A percentile compares a stretch with the other conserved stretches of the same genome.
Evolutionary conservation across 805 yeast species (phyloP).

Genomic region (Torulaspora gathmanii): DNA sequence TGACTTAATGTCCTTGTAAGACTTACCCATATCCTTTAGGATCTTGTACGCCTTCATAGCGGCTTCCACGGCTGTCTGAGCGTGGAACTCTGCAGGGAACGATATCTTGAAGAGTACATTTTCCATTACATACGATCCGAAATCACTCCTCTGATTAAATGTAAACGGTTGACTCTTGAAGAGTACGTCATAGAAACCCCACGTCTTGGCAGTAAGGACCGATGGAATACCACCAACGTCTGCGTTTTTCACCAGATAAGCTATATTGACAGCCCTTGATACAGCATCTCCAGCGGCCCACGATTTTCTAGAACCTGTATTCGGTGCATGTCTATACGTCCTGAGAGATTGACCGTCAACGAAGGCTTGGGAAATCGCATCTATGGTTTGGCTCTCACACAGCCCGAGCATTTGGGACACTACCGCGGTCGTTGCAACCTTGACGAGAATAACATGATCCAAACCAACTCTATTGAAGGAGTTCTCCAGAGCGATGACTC

Average conservation of each 20-base stretch:
- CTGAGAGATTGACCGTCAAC: constrained; percentile 57
- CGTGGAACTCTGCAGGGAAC: constrained; percentile 63
- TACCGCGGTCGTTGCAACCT: constrained; percentile 58
- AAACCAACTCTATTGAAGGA: constrained; percentile 56
- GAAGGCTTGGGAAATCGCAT: constrained; percentile 55
- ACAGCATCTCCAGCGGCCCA: constrained; percentile 69
- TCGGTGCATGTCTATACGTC: constrained; percentile 61
- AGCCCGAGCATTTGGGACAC: constrained; percentile 53
- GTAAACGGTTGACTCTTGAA: constrained; percentile 49
- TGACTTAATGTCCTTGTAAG: constrained; percentile 45
- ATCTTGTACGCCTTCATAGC: constrained; percentile 43
- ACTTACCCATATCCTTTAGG: constrained; percentile 40
- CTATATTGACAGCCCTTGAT: constrained; percentile 54
- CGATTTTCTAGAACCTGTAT: constrained; percentile 57
- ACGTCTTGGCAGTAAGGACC: constrained; percentile 50
- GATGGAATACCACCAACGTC: constrained; percentile 53
- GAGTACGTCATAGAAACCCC: constrained; percentile 63
- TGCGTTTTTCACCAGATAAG: constrained; percentile 48
- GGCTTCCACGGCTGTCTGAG: constrained; percentile 61
- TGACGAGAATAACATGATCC: constrained; percentile 56
- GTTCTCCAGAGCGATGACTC: constrained; percentile 53
- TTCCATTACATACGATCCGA: constrained; percentile 59
- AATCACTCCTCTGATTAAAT: constrained; percentile 45
- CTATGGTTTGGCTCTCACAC: constrained; percentile 46
- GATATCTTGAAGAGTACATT: constrained; percentile 57